Evolutionary conservation across 192 early-diverging fungal species (phyloP), one percentile per base, ranked within the genome.

Genomic region (Coemansia pectinata): DNA sequence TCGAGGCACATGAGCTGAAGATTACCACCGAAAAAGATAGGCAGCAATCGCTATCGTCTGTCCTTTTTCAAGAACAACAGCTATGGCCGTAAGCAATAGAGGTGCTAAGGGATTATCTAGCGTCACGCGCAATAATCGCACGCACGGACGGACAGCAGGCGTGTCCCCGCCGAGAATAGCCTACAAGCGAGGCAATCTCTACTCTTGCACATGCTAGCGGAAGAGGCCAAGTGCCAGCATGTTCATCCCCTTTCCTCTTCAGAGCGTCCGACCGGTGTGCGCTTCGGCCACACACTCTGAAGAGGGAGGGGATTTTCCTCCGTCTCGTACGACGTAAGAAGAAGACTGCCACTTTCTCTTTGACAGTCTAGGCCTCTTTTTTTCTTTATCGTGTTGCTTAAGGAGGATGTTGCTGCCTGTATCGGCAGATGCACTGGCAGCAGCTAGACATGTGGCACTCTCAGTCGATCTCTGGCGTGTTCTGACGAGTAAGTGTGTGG

Each of bases 391-490:
- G 4, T 48, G 45, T 17, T 57, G 53, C 29, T 55, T 25, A 23
- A 8, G 52, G 21, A 27, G 27, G 27, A 27, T 27, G 27, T 27
- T 27, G 27, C 27, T 27, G 27, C 27, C 27, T n/a, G 25, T 29
- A 12, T 53, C 50, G 50, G 50, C 50, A 53, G 50, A 53, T 53
- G 50, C 25, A 29, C 50, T 53, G 50, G 25, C 50, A 25, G 19
- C 25, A 33, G 53, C 29, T 31, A 31, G 15, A 15, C 53, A 57
- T 57, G 53, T 57, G 53, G 29, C 14, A 17, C 53, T 57, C 45
- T 4, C 45, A 48, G 53, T 31, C 12, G 29, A 57, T 57, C 53
- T 57, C 53, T 57, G 29, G 53, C 53, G 27, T 57, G 53, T 57
- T 57, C 29, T 34, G 53, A 21, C 53, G 29, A 57, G 53, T 14